Evolutionary conservation across 345 rosid species (phyloP).

Genomic region (Reutealis trisperma): DNA sequence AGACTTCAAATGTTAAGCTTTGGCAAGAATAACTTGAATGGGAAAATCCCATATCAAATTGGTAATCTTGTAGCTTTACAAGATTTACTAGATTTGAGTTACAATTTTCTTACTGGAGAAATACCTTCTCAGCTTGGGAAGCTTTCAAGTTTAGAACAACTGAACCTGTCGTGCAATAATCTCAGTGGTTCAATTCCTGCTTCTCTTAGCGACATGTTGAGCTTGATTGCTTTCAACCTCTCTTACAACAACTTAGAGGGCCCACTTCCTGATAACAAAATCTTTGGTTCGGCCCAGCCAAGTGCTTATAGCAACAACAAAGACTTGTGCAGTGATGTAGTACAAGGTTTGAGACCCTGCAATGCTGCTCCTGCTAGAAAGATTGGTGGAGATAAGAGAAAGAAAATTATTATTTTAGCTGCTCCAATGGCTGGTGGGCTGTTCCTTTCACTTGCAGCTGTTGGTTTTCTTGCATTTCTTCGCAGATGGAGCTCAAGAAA

Average conservation of each 20-base stretch:
- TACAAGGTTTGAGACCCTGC: conserved; percentile 28
- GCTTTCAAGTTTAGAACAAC: conserved; percentile 30
- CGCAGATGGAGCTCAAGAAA: neutral
- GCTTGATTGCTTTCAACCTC: conserved; percentile 31
- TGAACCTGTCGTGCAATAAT: conserved; percentile 39
- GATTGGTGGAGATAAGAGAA: conserved; percentile 3
- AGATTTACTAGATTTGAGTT: conserved; percentile 43
- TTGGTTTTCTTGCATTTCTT: conserved; percentile 20
- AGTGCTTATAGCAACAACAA: conserved; percentile 34
- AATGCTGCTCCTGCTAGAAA: neutral
- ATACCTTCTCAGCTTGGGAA: conserved; percentile 41
- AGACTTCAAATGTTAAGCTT: conserved; percentile 13
- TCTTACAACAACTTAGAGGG: conserved; percentile 46
- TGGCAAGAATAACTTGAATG: conserved; percentile 24
- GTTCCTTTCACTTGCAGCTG: conserved; percentile 8
- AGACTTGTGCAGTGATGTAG: conserved; percentile 31
- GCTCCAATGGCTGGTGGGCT: conserved; percentile 21
- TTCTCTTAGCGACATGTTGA: conserved; percentile 30
- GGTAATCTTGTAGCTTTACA: conserved; percentile 36
- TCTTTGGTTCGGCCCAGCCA: conserved; percentile 23
- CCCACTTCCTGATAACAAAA: conserved; percentile 37
- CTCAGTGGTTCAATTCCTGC: conserved; percentile 40
- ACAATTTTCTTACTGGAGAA: conserved; percentile 33
- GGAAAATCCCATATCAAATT: conserved; percentile 30
- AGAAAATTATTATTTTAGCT: conserved; percentile 6